Percentiles rank a stretch among this genome's conserved stretches.
Evolutionary conservation across 345 rosid species (phyloP).

Genomic region (Bruguiera sexangula): DNA sequence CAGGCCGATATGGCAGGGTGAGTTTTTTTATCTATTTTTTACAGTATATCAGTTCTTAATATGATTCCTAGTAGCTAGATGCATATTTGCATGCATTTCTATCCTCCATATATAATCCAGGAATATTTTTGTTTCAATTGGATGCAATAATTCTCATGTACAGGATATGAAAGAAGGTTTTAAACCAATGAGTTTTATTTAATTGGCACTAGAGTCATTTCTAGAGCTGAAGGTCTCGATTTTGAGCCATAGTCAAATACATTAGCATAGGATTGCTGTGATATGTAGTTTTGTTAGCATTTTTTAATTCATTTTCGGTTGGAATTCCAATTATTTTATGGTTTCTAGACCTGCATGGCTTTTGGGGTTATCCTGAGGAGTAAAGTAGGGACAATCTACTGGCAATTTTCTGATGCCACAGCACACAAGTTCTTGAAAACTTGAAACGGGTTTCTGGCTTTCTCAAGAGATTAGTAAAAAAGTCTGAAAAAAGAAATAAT

Average conservation of each 20-base stretch:
- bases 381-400: not conserved
- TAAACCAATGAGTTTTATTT: not conserved
- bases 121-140: not conserved
- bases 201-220: too few relatives aligned
- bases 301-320: not conserved
- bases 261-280: not conserved
- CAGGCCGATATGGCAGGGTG: conserved; percentile 52
- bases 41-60: not conserved
- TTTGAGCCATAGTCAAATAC: too few relatives aligned
- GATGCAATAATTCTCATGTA: not conserved
- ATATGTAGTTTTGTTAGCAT: not conserved
- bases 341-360: not conserved
- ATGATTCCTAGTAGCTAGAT: not conserved
- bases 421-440: not conserved
- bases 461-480: not conserved
- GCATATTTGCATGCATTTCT: not conserved
- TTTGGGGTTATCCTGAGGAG: not conserved
- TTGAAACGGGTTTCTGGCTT: not conserved
- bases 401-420: not conserved
- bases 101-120: not conserved
- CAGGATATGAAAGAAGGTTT: not conserved
- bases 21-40: conserved; percentile 2
- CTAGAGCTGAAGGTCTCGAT: too few relatives aligned
- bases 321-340: not conserved
- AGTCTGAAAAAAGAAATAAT: too few relatives aligned